phyloP scores from a whole-genome alignment of 805 yeast species.

The Soucietia sequanensis region DNA sequence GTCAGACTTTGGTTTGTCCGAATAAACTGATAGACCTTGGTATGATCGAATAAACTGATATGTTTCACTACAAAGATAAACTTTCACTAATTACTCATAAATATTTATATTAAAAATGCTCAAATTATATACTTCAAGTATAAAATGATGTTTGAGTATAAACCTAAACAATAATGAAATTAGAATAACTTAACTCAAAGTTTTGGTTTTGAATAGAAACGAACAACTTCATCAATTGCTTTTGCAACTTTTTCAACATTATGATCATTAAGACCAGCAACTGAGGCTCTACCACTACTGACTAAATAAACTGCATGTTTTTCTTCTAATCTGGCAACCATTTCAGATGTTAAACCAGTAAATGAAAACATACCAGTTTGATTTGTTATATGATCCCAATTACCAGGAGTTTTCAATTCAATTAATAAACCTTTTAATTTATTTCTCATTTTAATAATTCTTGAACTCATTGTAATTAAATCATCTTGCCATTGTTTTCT shows the following conservation, averaged over 20 bases:
- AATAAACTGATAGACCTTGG: no score
- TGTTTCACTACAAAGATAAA: no score
- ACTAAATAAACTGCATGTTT: slow-evolving; percentile 83
- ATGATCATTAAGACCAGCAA: slow-evolving; percentile 84
- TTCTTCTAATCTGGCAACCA: slow-evolving; percentile 72
- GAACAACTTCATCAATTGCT: slow-evolving; percentile 77
- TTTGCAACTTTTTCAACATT: slow-evolving; percentile 79
- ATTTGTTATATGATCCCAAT: slow-evolving; percentile 85
- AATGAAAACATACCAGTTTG: slow-evolving; percentile 98
- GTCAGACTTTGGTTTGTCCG: no score
- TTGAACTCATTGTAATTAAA: slow-evolving; percentile 79
- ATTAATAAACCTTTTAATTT: slow-evolving; percentile 61
- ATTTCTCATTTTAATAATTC: slow-evolving; percentile 78
- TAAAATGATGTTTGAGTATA: neutral
- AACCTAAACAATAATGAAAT: no score
- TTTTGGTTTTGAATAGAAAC: slow-evolving; percentile 25
- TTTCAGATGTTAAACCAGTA: slow-evolving; percentile 78
- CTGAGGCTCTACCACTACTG: slow-evolving; percentile 83
- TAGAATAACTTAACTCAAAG: slow-evolving; percentile 12
- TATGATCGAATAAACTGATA: no score
- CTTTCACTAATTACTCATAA: no score
- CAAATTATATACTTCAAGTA: neutral
- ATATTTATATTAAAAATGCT: no score
- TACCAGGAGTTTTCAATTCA: slow-evolving; percentile 73
- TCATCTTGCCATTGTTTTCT: slow-evolving; percentile 80